phyloP scores from a whole-genome alignment of 345 rosid genomes.

The Pistacia atlantica region DNA sequence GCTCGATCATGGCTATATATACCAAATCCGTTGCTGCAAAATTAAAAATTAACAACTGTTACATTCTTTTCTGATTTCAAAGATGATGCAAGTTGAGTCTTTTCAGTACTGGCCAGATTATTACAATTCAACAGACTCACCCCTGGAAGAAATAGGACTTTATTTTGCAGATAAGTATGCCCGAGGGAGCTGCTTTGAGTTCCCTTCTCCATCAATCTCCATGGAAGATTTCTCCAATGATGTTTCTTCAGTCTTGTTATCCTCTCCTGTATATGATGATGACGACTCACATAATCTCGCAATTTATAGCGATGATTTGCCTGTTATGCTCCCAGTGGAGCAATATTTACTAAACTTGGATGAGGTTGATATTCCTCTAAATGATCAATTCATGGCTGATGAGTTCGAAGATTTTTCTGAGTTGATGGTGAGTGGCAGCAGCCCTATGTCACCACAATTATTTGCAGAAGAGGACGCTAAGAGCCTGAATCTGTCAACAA shows the following conservation, averaged over 20 bases:
- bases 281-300: background rate
- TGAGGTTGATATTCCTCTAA: background rate
- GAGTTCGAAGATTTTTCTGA: constrained; percentile 15
- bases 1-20: constrained; percentile 17
- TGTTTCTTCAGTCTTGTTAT: constrained; percentile 21
- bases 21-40: background rate
- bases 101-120: constrained; percentile 17
- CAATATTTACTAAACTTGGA: background rate
- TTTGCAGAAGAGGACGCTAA: constrained; percentile 21
- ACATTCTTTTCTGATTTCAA: constrained; percentile 4
- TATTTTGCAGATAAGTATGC: constrained; percentile 14
- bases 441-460: constrained; percentile 4
- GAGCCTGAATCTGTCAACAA: constrained; percentile 17
- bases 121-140: constrained; percentile 3
- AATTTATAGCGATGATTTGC: background rate
- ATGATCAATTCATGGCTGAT: constrained; percentile 17
- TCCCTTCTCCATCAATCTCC: constrained; percentile 19
- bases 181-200: constrained; percentile 22
- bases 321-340: constrained; percentile 13
- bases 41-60: background rate
- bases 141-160: constrained; percentile 26
- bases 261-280: constrained; percentile 9
- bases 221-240: constrained; percentile 23
- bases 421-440: constrained; percentile 16
- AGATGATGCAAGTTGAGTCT: constrained; percentile 22